Conservation (phyloP, 768 basidiomycete genomes). For the Pisolithus albus region DNA sequence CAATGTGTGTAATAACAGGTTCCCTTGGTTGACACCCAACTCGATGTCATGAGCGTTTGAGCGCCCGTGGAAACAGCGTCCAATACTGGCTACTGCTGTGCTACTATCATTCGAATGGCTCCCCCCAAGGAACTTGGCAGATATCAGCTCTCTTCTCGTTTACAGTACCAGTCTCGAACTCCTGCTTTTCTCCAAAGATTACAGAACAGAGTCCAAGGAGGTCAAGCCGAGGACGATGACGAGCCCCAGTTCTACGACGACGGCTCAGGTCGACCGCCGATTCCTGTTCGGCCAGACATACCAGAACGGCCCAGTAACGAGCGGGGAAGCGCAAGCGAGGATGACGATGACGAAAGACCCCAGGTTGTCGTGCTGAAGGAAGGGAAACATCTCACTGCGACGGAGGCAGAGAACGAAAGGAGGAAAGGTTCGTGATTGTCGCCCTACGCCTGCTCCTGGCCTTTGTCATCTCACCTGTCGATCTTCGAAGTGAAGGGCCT, state of each 20-base stretch:
- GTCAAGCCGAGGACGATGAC: conserved; percentile 42
- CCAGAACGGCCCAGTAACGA: conserved; percentile 62
- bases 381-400: conserved; percentile 78
- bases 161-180: conserved; percentile 53
- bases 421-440: conserved; percentile 51
- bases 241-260: conserved; percentile 54
- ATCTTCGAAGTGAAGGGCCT: conserved; percentile 52
- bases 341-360: conserved; percentile 71
- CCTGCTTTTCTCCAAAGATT: conserved; percentile 64
- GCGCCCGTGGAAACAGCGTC: no score
- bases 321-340: conserved; percentile 69
- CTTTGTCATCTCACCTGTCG: conserved; percentile 2
- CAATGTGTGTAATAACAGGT: no score
- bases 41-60: no score
- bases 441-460: not conserved
- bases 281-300: conserved; percentile 65
- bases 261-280: conserved; percentile 65
- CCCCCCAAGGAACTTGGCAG: conserved; percentile 58
- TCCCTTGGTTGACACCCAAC: no score
- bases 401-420: conserved; percentile 71
- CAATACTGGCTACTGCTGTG: not conserved
- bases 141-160: conserved; percentile 64
- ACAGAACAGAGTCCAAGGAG: conserved; percentile 55
- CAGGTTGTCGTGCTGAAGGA: conserved; percentile 84
- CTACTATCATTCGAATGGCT: conserved; percentile 19